Conservation (phyloP, 768 basidiomycete genomes). For the Scleroderma citrinum region DNA sequence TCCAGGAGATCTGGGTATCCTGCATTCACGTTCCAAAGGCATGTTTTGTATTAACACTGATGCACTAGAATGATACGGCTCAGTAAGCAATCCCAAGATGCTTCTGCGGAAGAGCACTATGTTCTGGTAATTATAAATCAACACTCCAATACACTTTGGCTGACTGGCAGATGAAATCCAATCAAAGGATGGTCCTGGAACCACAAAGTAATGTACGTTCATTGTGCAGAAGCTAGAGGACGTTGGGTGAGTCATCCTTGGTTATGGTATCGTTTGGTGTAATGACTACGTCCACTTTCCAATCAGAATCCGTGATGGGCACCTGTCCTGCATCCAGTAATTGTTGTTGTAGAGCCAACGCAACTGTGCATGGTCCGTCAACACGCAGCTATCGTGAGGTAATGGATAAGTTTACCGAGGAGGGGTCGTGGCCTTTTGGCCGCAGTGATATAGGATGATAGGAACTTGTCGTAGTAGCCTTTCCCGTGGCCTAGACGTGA, state of each 20-base stretch:
- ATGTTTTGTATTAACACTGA: constrained; percentile 11
- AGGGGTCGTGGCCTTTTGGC: constrained; percentile 43
- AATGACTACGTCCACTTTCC: constrained; percentile 58
- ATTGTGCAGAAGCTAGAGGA: constrained; percentile 11
- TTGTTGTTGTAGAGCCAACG: constrained; percentile 59
- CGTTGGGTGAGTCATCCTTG: constrained; percentile 9
- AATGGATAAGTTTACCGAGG: constrained; percentile 42
- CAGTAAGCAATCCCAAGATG: constrained; percentile 10
- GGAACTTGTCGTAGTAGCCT: constrained; percentile 77
- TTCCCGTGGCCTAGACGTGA: constrained; percentile 78
- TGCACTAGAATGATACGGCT: constrained; percentile 34
- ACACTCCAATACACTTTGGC: constrained; percentile 8
- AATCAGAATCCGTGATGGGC: constrained; percentile 53
- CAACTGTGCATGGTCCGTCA: constrained; percentile 40
- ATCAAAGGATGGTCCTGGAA: constrained; percentile 13
- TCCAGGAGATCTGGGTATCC: constrained; percentile 37
- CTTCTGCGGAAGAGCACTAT: constrained; percentile 18
- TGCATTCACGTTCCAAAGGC: constrained; percentile 13
- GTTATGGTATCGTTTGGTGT: constrained; percentile 38
- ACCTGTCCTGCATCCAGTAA: constrained; percentile 45
- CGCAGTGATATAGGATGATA: constrained; percentile 44
- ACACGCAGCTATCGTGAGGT: constrained; percentile 7
- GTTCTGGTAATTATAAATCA: constrained; percentile 20
- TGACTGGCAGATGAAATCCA: constrained; percentile 6
- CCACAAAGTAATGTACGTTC: constrained; percentile 21